These are phyloP conservation scores for Fragosphaeria purpurea DNA, from an alignment of 2,329 filamentous ascomycete species.

Conservation along the genomic window DNA sequence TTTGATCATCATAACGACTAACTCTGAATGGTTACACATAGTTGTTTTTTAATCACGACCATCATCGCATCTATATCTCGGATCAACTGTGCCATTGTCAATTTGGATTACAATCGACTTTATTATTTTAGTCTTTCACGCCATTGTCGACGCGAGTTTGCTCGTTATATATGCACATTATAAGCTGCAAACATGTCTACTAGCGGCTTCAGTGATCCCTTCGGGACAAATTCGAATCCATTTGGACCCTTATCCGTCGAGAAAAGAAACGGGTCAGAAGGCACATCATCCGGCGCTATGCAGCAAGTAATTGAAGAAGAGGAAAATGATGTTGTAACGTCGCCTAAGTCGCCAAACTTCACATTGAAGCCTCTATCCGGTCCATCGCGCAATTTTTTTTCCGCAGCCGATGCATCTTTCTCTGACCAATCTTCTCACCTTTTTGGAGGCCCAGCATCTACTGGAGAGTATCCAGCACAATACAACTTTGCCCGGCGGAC, in stretches of 20 bases:
- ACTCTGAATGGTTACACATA: no score
- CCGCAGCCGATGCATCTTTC: background rate
- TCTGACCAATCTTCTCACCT: conserved; percentile 24
- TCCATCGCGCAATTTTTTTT: conserved; percentile 2
- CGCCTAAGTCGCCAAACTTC: conserved; percentile 45
- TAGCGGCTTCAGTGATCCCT: conserved; percentile 65
- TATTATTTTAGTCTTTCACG: no score
- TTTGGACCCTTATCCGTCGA: conserved; percentile 46
- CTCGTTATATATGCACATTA: no score
- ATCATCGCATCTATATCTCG: no score
- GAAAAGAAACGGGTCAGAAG: conserved; percentile 11
- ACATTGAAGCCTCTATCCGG: background rate
- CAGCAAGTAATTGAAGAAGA: conserved; percentile 69
- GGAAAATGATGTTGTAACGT: conserved; percentile 64
- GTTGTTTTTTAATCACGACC: no score
- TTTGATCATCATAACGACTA: no score
- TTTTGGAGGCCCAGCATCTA: conserved; percentile 43
- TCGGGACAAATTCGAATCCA: conserved; percentile 59
- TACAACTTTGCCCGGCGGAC: conserved; percentile 91
- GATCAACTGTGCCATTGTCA: no score
- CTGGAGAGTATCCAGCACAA: conserved; percentile 73
- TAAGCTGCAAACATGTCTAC: conserved; percentile 49
- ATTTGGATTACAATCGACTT: no score
- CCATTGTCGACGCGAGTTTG: no score
- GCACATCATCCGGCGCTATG: conserved; percentile 25